These are phyloP conservation scores for Verticillium tricorpus DNA, from an alignment of 2,329 filamentous ascomycete genomes.

Conservation along the genomic window DNA sequence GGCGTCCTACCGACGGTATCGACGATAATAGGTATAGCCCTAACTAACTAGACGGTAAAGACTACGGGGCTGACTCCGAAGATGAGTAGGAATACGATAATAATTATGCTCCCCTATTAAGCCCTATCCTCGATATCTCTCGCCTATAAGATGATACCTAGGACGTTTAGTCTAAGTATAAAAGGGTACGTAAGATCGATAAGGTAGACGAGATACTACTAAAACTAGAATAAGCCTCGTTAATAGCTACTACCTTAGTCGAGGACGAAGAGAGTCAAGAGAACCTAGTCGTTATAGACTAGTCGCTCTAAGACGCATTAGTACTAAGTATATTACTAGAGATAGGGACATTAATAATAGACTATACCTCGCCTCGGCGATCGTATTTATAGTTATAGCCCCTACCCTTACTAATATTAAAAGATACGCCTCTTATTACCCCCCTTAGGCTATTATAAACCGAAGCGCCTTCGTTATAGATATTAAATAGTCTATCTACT, in stretches of 20 bases:
- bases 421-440: background rate
- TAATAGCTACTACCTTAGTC: background rate
- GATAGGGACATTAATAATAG: background rate
- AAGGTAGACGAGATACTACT: background rate
- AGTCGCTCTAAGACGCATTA: background rate
- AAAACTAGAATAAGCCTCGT: background rate
- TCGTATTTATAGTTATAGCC: background rate
- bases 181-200: background rate
- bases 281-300: background rate
- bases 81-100: conserved; percentile 1
- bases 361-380: background rate
- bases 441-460: background rate
- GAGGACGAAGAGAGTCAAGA: background rate
- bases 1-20: background rate
- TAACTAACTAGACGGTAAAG: background rate
- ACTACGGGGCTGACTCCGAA: background rate
- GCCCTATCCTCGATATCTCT: background rate
- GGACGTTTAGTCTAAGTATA: background rate
- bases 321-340: background rate
- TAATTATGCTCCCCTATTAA: background rate
- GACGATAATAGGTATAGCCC: background rate
- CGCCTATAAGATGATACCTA: background rate
- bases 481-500: background rate
- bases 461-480: background rate
- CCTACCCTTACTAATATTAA: background rate